phyloP scores from a whole-genome alignment of 1,139 yeast genomes.

The Suhomyces yuchorum region DNA sequence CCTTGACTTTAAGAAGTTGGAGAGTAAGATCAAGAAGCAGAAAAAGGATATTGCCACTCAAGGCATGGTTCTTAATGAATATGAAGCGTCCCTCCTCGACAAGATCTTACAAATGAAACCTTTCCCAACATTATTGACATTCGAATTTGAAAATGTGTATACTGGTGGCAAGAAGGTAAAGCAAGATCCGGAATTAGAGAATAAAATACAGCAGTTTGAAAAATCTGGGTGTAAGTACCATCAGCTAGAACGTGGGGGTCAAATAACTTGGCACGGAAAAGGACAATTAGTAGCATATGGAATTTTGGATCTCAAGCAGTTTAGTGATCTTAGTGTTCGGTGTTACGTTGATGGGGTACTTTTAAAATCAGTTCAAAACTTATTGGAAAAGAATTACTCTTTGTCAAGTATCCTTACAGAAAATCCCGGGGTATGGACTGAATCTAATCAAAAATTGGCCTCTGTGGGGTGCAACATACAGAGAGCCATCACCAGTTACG shows the following conservation, averaged over 20 bases:
- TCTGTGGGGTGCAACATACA: conserved; percentile 89
- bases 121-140: conserved; percentile 66
- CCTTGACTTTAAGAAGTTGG: conserved; percentile 61
- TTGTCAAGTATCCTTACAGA: conserved; percentile 54
- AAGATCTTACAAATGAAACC: conserved; percentile 57
- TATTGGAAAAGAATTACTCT: conserved; percentile 47
- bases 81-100: conserved; percentile 47
- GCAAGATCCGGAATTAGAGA: conserved; percentile 40
- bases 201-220: conserved; percentile 43
- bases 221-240: conserved; percentile 49
- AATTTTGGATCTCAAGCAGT: conserved; percentile 69
- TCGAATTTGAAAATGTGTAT: conserved; percentile 81
- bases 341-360: conserved; percentile 73
- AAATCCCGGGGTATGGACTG: conserved; percentile 86
- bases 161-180: conserved; percentile 88
- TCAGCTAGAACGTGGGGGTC: conserved; percentile 93
- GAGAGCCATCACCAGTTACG: conserved; percentile 85
- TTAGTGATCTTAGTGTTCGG: conserved; percentile 61
- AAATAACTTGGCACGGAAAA: conserved; percentile 93
- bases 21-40: conserved; percentile 47
- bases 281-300: conserved; percentile 92
- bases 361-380: conserved; percentile 61
- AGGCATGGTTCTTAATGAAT: conserved; percentile 45
- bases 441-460: conserved; percentile 66
- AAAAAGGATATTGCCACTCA: conserved; percentile 38